Conservation (phyloP, 768 basidiomycete species). For the Suillus bovinus region DNA sequence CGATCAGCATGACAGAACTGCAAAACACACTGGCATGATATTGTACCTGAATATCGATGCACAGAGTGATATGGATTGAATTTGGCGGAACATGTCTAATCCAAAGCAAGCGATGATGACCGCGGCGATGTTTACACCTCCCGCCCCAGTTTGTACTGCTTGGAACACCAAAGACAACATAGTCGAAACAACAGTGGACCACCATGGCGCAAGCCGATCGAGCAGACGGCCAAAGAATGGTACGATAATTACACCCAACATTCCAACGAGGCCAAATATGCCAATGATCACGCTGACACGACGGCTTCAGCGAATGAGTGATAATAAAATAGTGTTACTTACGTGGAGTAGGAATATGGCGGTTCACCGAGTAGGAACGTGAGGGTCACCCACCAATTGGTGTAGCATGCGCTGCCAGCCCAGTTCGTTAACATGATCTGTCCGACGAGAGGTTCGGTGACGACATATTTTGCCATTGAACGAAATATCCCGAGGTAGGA, state of each 20-base stretch:
- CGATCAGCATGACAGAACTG: conserved; percentile 12
- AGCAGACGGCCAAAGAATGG: conserved; percentile 29
- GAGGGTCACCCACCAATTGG: conserved; percentile 41
- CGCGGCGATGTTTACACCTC: conserved; percentile 38
- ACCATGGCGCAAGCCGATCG: conserved; percentile 42
- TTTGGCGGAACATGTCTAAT: conserved; percentile 41
- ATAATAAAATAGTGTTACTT: conserved; percentile 7
- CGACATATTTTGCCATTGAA: conserved; percentile 40
- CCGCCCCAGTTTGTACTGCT: conserved; percentile 37
- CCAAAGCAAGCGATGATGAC: conserved; percentile 42
- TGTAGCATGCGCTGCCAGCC: conserved; percentile 31
- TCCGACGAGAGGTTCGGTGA: conserved; percentile 43
- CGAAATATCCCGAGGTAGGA: conserved; percentile 36
- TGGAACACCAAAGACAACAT: conserved; percentile 29
- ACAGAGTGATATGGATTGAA: conserved; percentile 37
- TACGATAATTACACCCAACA: conserved; percentile 36
- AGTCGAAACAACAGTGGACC: conserved; percentile 38
- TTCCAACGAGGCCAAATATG: conserved; percentile 48
- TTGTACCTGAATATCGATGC: conserved; percentile 16
- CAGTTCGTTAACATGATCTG: conserved; percentile 33
- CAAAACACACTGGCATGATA: conserved; percentile 14
- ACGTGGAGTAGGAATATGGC: conserved; percentile 41
- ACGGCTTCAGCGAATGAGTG: neutral
- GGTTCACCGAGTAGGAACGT: conserved; percentile 46
- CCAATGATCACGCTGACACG: conserved; percentile 40